Conservation (phyloP, 768 basidiomycete species). For the Boletus rex-veris region DNA sequence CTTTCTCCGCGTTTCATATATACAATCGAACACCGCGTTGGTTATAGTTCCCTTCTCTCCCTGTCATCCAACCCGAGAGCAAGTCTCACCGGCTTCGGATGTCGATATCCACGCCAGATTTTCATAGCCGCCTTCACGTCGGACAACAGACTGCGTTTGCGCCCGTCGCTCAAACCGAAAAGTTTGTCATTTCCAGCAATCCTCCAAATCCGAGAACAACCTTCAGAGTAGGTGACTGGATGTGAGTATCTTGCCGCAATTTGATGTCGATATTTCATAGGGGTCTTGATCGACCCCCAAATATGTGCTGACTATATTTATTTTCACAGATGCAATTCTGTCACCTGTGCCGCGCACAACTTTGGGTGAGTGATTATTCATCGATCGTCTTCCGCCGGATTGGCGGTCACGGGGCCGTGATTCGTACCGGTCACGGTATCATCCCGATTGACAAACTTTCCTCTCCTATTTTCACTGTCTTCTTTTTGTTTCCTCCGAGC, state of each 20-base stretch:
- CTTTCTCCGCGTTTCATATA: background rate
- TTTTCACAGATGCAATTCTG: conserved; percentile 53
- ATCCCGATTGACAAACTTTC: conserved; percentile 25
- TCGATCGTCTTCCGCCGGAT: background rate
- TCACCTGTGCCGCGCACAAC: conserved; percentile 77
- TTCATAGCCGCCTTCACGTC: conserved; percentile 22
- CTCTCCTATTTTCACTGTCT: conserved; percentile 26
- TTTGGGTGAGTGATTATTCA: conserved; percentile 61
- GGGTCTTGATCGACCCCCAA: conserved; percentile 14
- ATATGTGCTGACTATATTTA: conserved; percentile 3
- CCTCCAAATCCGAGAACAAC: conserved; percentile 67
- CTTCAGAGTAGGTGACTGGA: conserved; percentile 73
- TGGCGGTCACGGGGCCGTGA: conserved; percentile 1
- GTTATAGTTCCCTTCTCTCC: conserved; percentile 20
- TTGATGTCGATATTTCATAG: conserved; percentile 14
- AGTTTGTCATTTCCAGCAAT: conserved; percentile 62
- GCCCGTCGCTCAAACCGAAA: conserved; percentile 20
- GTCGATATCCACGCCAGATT: conserved; percentile 34
- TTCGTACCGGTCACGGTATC: conserved; percentile 18
- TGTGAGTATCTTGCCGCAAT: conserved; percentile 49
- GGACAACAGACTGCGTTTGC: conserved; percentile 4
- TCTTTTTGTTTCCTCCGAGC: conserved; percentile 7
- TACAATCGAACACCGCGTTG: too few relatives aligned
- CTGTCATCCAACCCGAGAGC: conserved; percentile 20
- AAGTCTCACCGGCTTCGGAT: conserved; percentile 28